These are phyloP conservation scores for Tricholoma furcatifolium DNA, from an alignment of 768 basidiomycete species.

Conservation along the genomic window DNA sequence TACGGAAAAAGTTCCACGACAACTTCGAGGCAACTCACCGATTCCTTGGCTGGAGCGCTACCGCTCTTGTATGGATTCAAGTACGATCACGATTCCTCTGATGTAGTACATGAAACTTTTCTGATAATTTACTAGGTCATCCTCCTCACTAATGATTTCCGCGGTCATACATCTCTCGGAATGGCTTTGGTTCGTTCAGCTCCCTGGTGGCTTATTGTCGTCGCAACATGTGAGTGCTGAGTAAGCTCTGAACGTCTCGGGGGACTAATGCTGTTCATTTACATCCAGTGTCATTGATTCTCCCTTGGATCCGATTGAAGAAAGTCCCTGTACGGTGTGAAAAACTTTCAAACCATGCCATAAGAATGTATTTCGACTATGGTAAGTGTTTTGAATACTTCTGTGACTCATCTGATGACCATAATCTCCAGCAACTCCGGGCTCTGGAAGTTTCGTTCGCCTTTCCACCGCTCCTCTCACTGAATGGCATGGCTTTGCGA, in stretches of 20 bases:
- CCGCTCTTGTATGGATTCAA: conserved; percentile 43
- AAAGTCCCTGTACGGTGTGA: conserved; percentile 39
- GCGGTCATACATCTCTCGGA: conserved; percentile 13
- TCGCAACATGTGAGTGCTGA: conserved; percentile 27
- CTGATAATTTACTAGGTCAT: conserved; percentile 34
- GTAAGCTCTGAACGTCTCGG: neutral
- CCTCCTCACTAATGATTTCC: conserved; percentile 53
- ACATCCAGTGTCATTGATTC: conserved; percentile 31
- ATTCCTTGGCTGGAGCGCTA: conserved; percentile 46
- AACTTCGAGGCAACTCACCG: conserved; percentile 44
- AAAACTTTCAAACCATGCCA: conserved; percentile 41
- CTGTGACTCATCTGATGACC: neutral
- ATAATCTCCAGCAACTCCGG: conserved; percentile 35
- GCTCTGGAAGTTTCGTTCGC: conserved; percentile 46
- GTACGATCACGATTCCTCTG: conserved; percentile 12
- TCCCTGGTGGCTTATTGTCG: conserved; percentile 41
- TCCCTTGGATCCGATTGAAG: conserved; percentile 42
- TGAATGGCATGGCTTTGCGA: conserved; percentile 64
- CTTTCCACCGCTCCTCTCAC: conserved; percentile 46
- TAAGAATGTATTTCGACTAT: conserved; percentile 45
- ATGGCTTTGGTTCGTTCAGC: conserved; percentile 14
- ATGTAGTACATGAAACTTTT: neutral
- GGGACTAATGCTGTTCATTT: neutral
- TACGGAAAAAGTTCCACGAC: conserved; percentile 38
- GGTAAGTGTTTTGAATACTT: conserved; percentile 18